These are phyloP conservation scores for Teunomyces stri DNA, from an alignment of 805 yeast species.

Conservation along the genomic window DNA sequence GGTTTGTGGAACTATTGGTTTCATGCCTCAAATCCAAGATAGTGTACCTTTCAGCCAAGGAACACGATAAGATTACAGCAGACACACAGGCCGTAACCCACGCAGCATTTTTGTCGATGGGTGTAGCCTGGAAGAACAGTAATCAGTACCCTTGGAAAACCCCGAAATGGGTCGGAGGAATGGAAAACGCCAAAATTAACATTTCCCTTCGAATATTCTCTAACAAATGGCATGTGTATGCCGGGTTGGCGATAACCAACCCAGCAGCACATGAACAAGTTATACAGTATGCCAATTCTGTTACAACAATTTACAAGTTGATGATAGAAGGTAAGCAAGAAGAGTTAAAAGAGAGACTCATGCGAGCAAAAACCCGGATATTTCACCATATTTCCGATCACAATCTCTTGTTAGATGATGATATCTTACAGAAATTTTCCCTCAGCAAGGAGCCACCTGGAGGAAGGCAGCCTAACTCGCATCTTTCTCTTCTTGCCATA, in stretches of 20 bases:
- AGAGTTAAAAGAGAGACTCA: conserved; percentile 57
- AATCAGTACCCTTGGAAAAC: conserved; percentile 91
- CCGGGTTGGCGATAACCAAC: conserved; percentile 93
- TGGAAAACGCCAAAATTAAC: conserved; percentile 94
- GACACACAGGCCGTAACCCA: conserved; percentile 99
- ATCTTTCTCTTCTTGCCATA: conserved; percentile 81
- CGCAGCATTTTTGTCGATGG: conserved; percentile 96
- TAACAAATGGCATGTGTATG: conserved; percentile 97
- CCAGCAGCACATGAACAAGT: conserved; percentile 93
- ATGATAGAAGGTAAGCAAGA: conserved; percentile 69
- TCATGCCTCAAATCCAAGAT: conserved; percentile 74
- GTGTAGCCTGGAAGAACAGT: conserved; percentile 85
- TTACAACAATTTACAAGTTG: conserved; percentile 76
- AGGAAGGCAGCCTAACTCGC: conserved; percentile 77
- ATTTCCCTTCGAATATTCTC: conserved; percentile 87
- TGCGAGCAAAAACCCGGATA: conserved; percentile 68
- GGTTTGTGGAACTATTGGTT: conserved; percentile 61
- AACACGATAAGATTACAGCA: conserved; percentile 94
- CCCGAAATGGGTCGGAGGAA: conserved; percentile 85
- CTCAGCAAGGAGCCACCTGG: conserved; percentile 69
- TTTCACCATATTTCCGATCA: conserved; percentile 62
- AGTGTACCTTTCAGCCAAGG: conserved; percentile 76
- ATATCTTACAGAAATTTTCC: conserved; percentile 74
- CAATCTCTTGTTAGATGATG: conserved; percentile 71
- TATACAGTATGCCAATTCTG: conserved; percentile 81